Base-by-base conservation (phyloP, 306 rosid genomes). In the Spatholobus suberectus region DNA sequence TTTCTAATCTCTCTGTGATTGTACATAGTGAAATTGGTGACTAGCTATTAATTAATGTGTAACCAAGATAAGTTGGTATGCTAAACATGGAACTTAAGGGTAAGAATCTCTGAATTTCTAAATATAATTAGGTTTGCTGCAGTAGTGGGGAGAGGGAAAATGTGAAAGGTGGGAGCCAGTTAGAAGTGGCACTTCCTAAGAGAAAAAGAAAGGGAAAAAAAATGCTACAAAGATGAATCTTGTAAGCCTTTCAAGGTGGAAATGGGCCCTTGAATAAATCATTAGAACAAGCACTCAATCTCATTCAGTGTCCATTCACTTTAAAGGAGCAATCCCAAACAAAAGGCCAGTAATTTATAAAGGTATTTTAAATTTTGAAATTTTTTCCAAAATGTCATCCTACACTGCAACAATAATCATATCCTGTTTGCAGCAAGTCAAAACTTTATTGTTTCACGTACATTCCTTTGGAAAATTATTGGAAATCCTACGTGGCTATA, bases 261-360 rank as follows among this genome's bases (percentile, higher is more conserved):
- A 73, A 87, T 35, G 88, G 86, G 70, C 24, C 88, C 90, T 78
- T 35, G 20, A 1, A 67, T n/a, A 44, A 86, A 87, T 91, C 84
- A 91, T 87, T 89, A 88, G 78, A 84, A 86, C 76, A 65, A 65
- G 90, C 92, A 86, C 92, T 89, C 89, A 85, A 85, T 85, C 85
- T 80, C 85, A 91, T 89, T 88, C 91, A 82, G 90, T 86, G 92
- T 89, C 83, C 85, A 73, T 74, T 85, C 85, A 76, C 73, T 77
- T 81, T 81, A 43, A 58, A 62, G 27, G 41, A 86, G 85, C 77
- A 17, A 29, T 13, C 41, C 69, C 41, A 29, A 62, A 62, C 69
- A 62, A 29, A 62, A 62, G 41, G 69, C 23, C 70, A 76, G 78
- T 82, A 82, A 76, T 78, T 68, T 74, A 70, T 52, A 57, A 80